phyloP scores from a whole-genome alignment of 129 eudicot genomes.

The Helichrysum umbraculigerum region DNA sequence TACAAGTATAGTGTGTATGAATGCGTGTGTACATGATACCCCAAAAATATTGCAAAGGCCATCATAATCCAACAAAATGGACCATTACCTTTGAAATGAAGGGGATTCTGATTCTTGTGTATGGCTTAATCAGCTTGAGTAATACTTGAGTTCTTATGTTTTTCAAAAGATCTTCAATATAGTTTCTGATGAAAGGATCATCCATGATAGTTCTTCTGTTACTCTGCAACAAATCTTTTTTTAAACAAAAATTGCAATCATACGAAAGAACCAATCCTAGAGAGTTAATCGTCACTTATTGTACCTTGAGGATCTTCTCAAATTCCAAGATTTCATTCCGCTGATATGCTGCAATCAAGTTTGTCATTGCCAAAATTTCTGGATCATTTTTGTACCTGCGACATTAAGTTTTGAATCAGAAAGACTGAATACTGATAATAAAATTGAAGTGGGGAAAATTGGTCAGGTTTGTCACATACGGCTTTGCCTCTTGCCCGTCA shows the following conservation, averaged over 20 bases:
- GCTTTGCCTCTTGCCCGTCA: slow-evolving; percentile 99
- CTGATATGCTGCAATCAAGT: slow-evolving; percentile 95
- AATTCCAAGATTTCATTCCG: slow-evolving; percentile 97
- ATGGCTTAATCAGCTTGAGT: slow-evolving; percentile 96
- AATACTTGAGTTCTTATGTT: slow-evolving; percentile 96
- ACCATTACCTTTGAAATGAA: slow-evolving; percentile 80
- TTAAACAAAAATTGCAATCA: neutral
- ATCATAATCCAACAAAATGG: neutral
- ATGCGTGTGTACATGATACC: neutral
- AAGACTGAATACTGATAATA: neutral
- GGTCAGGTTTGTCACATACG: slow-evolving; percentile 54
- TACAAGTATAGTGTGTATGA: neutral
- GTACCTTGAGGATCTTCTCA: slow-evolving; percentile 95
- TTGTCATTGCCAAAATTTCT: slow-evolving; percentile 96
- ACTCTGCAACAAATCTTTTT: slow-evolving; percentile 50
- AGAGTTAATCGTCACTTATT: neutral
- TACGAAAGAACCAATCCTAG: neutral
- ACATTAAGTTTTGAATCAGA: slow-evolving; percentile 3
- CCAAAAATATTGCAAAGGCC: neutral
- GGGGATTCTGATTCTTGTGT: slow-evolving; percentile 95
- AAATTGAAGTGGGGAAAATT: neutral
- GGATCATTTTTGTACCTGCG: slow-evolving; percentile 94
- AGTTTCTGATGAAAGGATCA: slow-evolving; percentile 88
- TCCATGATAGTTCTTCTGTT: slow-evolving; percentile 99
- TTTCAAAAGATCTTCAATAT: slow-evolving; percentile 93